Evolutionary conservation across 2,329 filamentous ascomycete genomes (phyloP).

Genomic region (Fusarium nematophilum): DNA sequence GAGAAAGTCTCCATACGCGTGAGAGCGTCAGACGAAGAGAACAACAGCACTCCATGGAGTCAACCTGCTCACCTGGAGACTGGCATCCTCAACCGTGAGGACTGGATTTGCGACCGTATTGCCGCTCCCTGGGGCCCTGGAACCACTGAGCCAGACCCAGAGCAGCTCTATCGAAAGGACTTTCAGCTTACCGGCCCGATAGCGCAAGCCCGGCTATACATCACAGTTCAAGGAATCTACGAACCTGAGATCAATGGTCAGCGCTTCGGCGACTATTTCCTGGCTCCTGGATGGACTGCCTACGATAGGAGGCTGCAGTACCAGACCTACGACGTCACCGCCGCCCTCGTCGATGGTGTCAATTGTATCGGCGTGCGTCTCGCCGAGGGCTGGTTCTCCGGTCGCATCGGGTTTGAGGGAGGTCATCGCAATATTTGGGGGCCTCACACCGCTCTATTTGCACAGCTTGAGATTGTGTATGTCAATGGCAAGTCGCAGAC

Average conservation of each 20-base stretch:
- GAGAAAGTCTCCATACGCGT: conserved; percentile 23
- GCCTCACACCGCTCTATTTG: conserved; percentile 7
- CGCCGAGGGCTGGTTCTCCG: conserved; percentile 59
- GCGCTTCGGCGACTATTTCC: conserved; percentile 50
- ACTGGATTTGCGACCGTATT: conserved; percentile 47
- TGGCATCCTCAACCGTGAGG: conserved; percentile 44
- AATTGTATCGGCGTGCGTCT: conserved; percentile 53
- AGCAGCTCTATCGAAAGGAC: conserved; percentile 24
- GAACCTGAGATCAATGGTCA: conserved; percentile 58
- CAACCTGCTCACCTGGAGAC: conserved; percentile 42
- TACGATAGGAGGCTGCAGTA: conserved; percentile 61
- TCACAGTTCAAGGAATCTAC: conserved; percentile 59
- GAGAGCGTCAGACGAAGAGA: conserved; percentile 1
- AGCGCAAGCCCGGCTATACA: conserved; percentile 53
- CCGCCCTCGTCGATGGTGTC: conserved; percentile 47
- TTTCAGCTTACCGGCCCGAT: background rate
- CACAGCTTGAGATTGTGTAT: conserved; percentile 9
- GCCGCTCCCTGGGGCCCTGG: conserved; percentile 32
- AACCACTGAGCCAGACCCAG: conserved; percentile 38
- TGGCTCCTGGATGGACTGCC: conserved; percentile 63
- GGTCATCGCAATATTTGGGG: conserved; percentile 25
- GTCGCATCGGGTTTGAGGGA: conserved; percentile 44
- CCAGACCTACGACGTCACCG: conserved; percentile 62
- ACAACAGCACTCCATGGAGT: conserved; percentile 22
- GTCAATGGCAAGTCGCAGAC: background rate